Evolutionary conservation across 306 rosid species (phyloP).

Genomic region (Medicago lupulina): DNA sequence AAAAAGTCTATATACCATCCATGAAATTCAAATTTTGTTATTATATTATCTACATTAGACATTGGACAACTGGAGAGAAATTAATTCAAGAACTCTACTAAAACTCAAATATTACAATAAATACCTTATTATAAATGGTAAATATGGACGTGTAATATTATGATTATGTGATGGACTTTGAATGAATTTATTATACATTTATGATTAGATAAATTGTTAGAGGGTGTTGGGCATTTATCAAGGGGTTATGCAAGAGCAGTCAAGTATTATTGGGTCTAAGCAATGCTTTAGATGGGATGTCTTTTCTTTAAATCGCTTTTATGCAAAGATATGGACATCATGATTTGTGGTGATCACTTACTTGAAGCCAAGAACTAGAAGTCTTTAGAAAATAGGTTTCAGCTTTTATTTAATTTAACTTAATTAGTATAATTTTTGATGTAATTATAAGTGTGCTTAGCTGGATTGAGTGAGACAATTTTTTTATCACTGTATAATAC

Average conservation of each 20-base stretch:
- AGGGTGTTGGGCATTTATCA: conserved; percentile 75
- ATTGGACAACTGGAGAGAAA: conserved; percentile 6
- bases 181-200: conserved; percentile 1
- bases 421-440: conserved; percentile 6
- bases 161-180: not conserved
- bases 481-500: conserved; percentile 33
- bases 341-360: conserved; percentile 37
- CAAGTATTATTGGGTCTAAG: conserved; percentile 61
- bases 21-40: conserved; percentile 7
- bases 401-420: conserved; percentile 10
- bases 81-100: not conserved
- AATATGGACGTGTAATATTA: conserved; percentile 4
- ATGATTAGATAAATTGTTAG: conserved; percentile 38
- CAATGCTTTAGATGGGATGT: conserved; percentile 66
- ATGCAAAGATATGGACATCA: conserved; percentile 51
- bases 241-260: conserved; percentile 69
- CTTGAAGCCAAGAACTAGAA: conserved; percentile 17
- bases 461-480: conserved; percentile 47
- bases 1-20: not conserved
- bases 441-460: conserved; percentile 31
- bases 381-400: conserved; percentile 34
- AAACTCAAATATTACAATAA: not conserved
- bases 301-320: conserved; percentile 68
- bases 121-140: conserved; percentile 9
- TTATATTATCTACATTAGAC: not conserved